Conservation (phyloP, 169 alveolate species). For the Babesia ovis region DNA sequence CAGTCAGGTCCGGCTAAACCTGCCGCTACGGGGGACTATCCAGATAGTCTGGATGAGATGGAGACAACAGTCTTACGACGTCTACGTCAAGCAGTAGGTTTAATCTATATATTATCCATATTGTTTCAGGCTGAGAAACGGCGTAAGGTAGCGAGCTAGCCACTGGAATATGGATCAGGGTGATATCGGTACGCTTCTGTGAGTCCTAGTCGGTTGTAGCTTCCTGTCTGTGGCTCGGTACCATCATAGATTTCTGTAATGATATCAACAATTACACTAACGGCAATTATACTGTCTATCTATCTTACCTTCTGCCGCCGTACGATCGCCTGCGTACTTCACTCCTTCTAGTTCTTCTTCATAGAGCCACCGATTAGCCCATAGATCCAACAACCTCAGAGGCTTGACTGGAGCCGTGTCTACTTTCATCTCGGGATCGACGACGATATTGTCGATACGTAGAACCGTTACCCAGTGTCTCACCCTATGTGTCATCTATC, state of each 20-base stretch:
- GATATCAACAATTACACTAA: conserved; percentile 13
- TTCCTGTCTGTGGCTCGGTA: conserved; percentile 50
- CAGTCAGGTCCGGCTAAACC: conserved; percentile 3
- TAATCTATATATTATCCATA: not conserved
- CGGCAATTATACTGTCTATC: conserved; percentile 33
- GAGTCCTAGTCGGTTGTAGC: conserved; percentile 63
- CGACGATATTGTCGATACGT: conserved; percentile 79
- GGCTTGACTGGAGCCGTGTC: conserved; percentile 67
- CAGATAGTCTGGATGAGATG: conserved; percentile 39
- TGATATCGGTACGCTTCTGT: conserved; percentile 59
- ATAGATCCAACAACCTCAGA: conserved; percentile 78
- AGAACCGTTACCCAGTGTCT: conserved; percentile 85
- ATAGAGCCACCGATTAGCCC: conserved; percentile 87
- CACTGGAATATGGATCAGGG: conserved; percentile 67
- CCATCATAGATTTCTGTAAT: conserved; percentile 64
- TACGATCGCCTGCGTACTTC: conserved; percentile 41
- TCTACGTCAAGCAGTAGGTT: conserved; percentile 38
- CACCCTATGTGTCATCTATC: conserved; percentile 34
- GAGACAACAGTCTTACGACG: conserved; percentile 21
- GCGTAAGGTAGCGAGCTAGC: not conserved
- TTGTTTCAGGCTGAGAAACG: conserved; percentile 20
- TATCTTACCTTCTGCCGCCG: conserved; percentile 42
- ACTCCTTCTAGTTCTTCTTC: conserved; percentile 79
- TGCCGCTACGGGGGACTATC: not conserved
- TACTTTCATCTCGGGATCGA: conserved; percentile 69